Evolutionary conservation across 257 asterid genomes (phyloP), one percentile per base, ranked within the genome.

Genomic region (Solanum sejunctum): DNA sequence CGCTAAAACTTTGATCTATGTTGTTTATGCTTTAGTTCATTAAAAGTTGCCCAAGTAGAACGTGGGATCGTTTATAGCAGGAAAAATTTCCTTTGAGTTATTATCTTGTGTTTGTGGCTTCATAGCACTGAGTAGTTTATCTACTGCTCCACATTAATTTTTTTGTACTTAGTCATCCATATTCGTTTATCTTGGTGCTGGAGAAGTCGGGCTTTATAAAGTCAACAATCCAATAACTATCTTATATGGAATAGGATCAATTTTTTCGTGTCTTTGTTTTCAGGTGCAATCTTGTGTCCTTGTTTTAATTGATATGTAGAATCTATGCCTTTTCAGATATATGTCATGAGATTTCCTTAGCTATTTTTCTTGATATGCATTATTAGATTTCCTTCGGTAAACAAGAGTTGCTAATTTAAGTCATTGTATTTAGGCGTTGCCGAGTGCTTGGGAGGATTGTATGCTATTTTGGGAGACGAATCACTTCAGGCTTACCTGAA

Each of bases 371-470:
- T 69, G 49, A 21, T 66, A 60, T 41, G 80, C 71, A 60, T 55
- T 43, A 15, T 77, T 64, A 63, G 84, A 54, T 81, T 67, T 43
- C 47, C 73, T 87, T 80, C 56, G 20, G n/a, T 57, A 61, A 52
- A 54, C 23, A 11, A 32, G 61, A 55, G 58, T 84, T 81, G 75
- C 51, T 83, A 32, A 32, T 36, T 23, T 83, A 36, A 70, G 64
- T 84, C 23, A 69, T 45, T 84, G 85, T 41, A 79, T 57, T 60
- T 69, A 97, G 99, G 98, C 88, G 99, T 94, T 89, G 92, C 97
- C 21, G 97, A 94, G 88, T 97, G 98, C 89, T 92, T 97, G 90
- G 99, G 98, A 83, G 98, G 94, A 91, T 88, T 95, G 87, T 97
- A 95, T 87, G 87, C 81, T 88, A 86, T 89, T 97, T 97, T 87